Evolutionary conservation across 805 yeast genomes (phyloP).

Genomic region (Candida adriatica): DNA sequence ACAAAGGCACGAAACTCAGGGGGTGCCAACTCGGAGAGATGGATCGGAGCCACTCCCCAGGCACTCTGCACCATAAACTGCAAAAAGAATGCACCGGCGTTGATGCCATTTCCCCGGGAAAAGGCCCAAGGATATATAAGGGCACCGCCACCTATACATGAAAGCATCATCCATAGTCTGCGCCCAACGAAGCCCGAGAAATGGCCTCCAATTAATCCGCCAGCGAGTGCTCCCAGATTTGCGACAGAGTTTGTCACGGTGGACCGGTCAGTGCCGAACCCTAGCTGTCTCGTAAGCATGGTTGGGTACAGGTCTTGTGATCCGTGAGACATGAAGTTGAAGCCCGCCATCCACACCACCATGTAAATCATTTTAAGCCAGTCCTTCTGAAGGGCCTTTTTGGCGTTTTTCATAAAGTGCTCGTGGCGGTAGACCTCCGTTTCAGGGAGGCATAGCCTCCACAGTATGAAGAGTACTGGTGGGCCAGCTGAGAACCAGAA

Average conservation of each 20-base stretch:
- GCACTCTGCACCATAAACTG: conserved; percentile 64
- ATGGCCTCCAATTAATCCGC: conserved; percentile 52
- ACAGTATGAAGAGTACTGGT: conserved; percentile 33
- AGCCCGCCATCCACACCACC: conserved; percentile 55
- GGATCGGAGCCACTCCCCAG: conserved; percentile 63
- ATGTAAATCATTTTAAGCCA: conserved; percentile 55
- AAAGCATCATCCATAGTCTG: conserved; percentile 43
- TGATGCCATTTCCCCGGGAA: conserved; percentile 38
- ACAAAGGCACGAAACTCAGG: conserved; percentile 58
- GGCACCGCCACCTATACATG: conserved; percentile 52
- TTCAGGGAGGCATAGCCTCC: conserved; percentile 41
- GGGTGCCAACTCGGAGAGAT: conserved; percentile 54
- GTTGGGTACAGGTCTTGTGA: conserved; percentile 61
- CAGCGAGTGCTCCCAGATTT: conserved; percentile 50
- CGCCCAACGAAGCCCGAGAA: conserved; percentile 49
- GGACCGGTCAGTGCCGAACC: conserved; percentile 34
- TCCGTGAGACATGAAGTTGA: conserved; percentile 57
- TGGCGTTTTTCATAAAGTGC: conserved; percentile 31
- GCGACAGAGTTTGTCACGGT: conserved; percentile 54
- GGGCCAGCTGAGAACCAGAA: conserved; percentile 68
- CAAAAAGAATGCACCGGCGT: conserved; percentile 54
- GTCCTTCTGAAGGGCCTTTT: conserved; percentile 34
- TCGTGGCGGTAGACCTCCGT: conserved; percentile 44
- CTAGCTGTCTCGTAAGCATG: conserved; percentile 39
- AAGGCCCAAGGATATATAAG: conserved; percentile 60